Conservation (phyloP, 225 moss, liverwort and hornwort genomes). For the Rhytidiadelphus loreus region DNA sequence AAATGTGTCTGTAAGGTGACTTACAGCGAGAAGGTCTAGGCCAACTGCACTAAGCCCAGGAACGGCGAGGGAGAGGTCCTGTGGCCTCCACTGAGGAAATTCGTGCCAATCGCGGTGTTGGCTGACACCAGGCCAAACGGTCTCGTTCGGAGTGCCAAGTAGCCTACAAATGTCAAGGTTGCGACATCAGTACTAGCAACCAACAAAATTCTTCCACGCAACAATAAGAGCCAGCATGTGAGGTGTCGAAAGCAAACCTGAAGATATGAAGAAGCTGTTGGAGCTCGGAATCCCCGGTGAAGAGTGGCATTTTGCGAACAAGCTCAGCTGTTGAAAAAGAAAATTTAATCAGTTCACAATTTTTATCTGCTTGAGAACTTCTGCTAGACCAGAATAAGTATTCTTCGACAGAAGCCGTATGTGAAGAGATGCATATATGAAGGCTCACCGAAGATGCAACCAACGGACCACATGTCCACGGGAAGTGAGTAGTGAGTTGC, state of each 20-base stretch:
- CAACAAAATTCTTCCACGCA: background rate
- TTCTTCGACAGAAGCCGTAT: background rate
- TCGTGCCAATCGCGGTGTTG: slow-evolving; percentile 61
- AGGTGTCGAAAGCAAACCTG: background rate
- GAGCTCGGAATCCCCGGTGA: slow-evolving; percentile 40
- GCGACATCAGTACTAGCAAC: background rate
- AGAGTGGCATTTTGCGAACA: slow-evolving; percentile 41
- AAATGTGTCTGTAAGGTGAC: background rate
- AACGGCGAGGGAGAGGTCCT: slow-evolving; percentile 35
- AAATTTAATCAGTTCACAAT: background rate
- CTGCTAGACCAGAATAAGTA: background rate
- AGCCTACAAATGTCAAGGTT: background rate
- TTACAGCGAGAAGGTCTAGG: slow-evolving; percentile 46
- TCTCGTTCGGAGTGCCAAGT: slow-evolving; percentile 49
- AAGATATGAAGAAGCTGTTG: slow-evolving; percentile 50
- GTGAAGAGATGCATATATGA: background rate
- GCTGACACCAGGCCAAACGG: slow-evolving; percentile 51
- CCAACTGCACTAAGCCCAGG: slow-evolving; percentile 29
- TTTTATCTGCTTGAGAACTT: background rate
- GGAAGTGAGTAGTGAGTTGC: slow-evolving; percentile 42
- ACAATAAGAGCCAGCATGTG: background rate
- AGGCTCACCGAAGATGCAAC: slow-evolving; percentile 35
- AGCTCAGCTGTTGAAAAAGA: slow-evolving; percentile 22
- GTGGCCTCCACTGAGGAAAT: slow-evolving; percentile 55
- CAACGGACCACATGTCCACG: slow-evolving; percentile 45